Percentiles rank a stretch among this genome's conserved stretches.
Evolutionary conservation across 2,329 filamentous ascomycete species (phyloP).

Genomic region (Amesomyces nigricolor): DNA sequence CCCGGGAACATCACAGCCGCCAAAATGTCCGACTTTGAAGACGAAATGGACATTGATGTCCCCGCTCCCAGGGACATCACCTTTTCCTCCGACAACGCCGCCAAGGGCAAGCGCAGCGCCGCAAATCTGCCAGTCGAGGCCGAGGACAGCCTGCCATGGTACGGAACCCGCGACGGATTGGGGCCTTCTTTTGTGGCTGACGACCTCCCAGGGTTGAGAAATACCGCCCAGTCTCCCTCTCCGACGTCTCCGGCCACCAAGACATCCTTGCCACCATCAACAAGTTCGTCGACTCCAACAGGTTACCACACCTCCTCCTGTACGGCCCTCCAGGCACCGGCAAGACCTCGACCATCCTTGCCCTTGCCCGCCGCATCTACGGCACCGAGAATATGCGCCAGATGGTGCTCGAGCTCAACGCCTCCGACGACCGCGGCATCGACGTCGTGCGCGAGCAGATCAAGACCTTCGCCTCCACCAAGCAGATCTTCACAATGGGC

Average conservation of each 20-base stretch:
- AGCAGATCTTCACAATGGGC: slow-evolving; percentile 78
- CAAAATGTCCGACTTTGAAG: slow-evolving; percentile 54
- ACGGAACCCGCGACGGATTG: slow-evolving; percentile 21
- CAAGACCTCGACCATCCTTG: slow-evolving; percentile 94
- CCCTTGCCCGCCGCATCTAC: slow-evolving; percentile 88
- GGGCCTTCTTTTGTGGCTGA: background rate
- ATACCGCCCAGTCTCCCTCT: slow-evolving; percentile 81
- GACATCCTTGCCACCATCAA: slow-evolving; percentile 98
- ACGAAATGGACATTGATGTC: slow-evolving; percentile 57
- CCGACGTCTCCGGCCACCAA: slow-evolving; percentile 92
- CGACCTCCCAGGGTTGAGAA: slow-evolving; percentile 76
- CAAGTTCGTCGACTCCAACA: slow-evolving; percentile 91
- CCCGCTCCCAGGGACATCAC: slow-evolving; percentile 45
- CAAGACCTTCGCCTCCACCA: slow-evolving; percentile 97
- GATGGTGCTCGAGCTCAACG: slow-evolving; percentile 97
- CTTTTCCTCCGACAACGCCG: slow-evolving; percentile 69
- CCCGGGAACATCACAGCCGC: background rate
- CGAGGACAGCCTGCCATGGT: slow-evolving; percentile 93
- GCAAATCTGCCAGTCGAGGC: slow-evolving; percentile 92
- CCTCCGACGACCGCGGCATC: slow-evolving; percentile 94
- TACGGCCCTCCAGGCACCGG: slow-evolving; percentile 96
- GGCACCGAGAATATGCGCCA: slow-evolving; percentile 88
- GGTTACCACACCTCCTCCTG: slow-evolving; percentile 89
- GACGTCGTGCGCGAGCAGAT: slow-evolving; percentile 98
- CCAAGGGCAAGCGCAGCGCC: slow-evolving; percentile 85